Conservation (phyloP, 2,329 filamentous ascomycete species). For the Zymoseptoria brevis region DNA sequence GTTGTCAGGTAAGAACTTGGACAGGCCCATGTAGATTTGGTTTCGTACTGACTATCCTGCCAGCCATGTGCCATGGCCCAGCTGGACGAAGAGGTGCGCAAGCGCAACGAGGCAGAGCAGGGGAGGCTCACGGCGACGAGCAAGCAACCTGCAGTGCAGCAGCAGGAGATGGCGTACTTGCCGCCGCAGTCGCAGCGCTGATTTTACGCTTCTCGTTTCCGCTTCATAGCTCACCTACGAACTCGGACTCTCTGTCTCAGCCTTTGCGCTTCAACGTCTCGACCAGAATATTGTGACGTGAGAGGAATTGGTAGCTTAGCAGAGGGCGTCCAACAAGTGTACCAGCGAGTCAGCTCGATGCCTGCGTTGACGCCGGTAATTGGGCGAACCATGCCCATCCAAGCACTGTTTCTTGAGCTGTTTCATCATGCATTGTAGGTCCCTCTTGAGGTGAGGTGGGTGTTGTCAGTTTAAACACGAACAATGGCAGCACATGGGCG, state of each 20-base stretch:
- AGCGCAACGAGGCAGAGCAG: background rate
- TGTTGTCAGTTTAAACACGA: background rate
- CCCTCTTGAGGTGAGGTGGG: background rate
- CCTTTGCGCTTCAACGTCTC: background rate
- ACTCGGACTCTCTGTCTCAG: background rate
- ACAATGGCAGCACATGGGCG: background rate
- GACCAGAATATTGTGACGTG: background rate
- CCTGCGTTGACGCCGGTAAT: background rate
- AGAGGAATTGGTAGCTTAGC: background rate
- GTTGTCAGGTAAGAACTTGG: background rate
- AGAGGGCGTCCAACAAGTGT: too few relatives aligned
- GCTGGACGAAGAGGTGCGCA: background rate
- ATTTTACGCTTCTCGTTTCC: background rate
- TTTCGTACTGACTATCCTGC: background rate
- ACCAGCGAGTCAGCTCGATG: too few relatives aligned
- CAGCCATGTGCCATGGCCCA: background rate
- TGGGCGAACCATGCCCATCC: background rate
- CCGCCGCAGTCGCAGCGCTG: background rate
- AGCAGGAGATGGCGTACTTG: background rate
- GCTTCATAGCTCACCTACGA: background rate
- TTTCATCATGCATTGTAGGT: background rate
- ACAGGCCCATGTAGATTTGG: too few relatives aligned
- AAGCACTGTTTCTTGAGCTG: background rate
- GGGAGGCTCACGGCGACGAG: background rate
- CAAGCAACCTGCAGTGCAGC: background rate